Percentiles rank a stretch among this genome's conserved stretches.
phyloP scores from a whole-genome alignment of 140 eudicot genomes.

The Anethum foeniculum region DNA sequence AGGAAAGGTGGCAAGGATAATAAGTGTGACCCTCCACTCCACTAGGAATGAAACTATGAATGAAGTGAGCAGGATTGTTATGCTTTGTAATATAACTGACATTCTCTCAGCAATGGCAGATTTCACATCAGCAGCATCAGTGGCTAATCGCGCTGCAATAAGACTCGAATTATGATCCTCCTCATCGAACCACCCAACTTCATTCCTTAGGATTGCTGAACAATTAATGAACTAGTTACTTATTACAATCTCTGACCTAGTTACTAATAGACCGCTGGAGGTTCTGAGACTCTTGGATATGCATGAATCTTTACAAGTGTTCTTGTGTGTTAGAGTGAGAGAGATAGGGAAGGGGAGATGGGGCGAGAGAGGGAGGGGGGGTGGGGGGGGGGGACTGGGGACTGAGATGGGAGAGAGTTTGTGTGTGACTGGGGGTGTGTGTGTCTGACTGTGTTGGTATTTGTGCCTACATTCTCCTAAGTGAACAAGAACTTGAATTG shows the following conservation, averaged over 20 bases:
- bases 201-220: conserved; percentile 89
- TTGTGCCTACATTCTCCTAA: neutral
- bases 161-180: conserved; percentile 92
- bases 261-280: too few relatives aligned
- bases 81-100: conserved; percentile 78
- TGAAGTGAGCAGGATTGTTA: conserved; percentile 84
- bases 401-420: neutral
- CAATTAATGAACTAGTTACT: neutral
- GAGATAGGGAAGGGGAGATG: neutral
- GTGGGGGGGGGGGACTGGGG: neutral
- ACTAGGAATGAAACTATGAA: conserved; percentile 84
- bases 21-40: conserved; percentile 58
- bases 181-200: conserved; percentile 98
- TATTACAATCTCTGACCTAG: neutral
- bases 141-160: conserved; percentile 70
- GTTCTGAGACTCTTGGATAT: neutral
- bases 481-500: neutral
- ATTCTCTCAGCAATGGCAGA: conserved; percentile 89
- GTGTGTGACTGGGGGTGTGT: neutral
- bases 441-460: neutral
- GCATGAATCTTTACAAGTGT: neutral
- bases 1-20: conserved; percentile 47
- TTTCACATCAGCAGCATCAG: conserved; percentile 92
- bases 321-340: neutral
- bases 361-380: neutral